Evolutionary conservation across 2,329 filamentous ascomycete genomes (phyloP).

Genomic region (Penicillium sp.): DNA sequence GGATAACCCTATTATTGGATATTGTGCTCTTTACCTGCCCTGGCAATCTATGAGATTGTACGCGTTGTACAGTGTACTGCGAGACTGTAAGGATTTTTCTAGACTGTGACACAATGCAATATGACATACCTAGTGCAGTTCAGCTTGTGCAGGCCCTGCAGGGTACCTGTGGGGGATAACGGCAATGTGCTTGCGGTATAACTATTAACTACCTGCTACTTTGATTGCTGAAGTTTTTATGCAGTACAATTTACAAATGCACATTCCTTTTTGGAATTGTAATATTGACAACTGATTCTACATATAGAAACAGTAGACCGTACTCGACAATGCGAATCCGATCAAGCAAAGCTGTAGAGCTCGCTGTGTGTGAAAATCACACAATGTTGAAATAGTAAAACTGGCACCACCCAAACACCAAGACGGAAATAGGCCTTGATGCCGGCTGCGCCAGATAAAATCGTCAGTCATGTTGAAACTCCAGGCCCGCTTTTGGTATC

Average conservation of each 20-base stretch:
- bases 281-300: constrained; percentile 26
- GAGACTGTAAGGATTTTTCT: too few species aligned
- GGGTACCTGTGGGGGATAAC: too few species aligned
- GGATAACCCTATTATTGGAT: too few species aligned
- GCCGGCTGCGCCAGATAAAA: constrained; percentile 48
- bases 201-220: too few species aligned
- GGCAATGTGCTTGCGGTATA: too few species aligned
- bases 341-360: constrained; percentile 20
- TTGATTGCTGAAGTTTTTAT: too few species aligned
- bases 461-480: constrained; percentile 45
- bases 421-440: constrained; percentile 13
- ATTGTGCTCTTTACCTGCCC: too few species aligned
- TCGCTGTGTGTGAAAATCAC: constrained; percentile 16
- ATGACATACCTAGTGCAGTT: too few species aligned
- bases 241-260: neutral
- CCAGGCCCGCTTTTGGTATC: constrained; percentile 36
- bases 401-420: constrained; percentile 21
- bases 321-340: constrained; percentile 26
- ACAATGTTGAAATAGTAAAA: constrained; percentile 39
- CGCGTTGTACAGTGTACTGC: too few species aligned
- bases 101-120: too few species aligned
- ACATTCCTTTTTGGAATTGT: constrained; percentile 4
- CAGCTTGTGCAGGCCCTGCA: too few species aligned
- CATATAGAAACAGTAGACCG: constrained; percentile 22
- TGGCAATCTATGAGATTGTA: too few species aligned